Evolutionary conservation across 1,284 basidiomycete genomes (phyloP).

Genomic region (Malassezia slooffiae): DNA sequence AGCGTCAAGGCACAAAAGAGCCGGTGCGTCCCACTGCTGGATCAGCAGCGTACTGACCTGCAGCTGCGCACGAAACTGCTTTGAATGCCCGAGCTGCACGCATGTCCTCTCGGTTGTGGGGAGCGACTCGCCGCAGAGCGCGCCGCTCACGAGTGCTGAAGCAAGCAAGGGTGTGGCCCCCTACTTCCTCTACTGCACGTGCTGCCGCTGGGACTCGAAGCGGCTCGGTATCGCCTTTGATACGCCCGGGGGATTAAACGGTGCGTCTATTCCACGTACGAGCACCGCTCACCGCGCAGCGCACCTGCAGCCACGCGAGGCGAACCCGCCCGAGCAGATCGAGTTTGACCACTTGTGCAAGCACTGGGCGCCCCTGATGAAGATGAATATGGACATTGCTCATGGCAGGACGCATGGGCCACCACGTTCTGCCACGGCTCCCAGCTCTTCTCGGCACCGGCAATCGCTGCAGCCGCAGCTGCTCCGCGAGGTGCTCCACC

Average conservation of each 20-base stretch:
- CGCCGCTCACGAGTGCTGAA: conserved; percentile 32
- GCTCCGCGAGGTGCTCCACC: conserved; percentile 25
- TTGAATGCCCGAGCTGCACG: conserved; percentile 81
- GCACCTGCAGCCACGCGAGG: conserved; percentile 18
- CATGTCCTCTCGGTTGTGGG: conserved; percentile 78
- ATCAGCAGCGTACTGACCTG: too few species aligned
- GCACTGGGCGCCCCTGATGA: conserved; percentile 27
- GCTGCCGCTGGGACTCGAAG: conserved; percentile 88
- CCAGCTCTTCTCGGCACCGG: too few species aligned
- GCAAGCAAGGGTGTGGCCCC: conserved; percentile 62
- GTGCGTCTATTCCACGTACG: conserved; percentile 17
- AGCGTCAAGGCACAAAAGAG: conserved; percentile 93
- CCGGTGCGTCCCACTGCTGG: too few species aligned
- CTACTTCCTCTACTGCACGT: conserved; percentile 79
- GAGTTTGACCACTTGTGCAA: conserved; percentile 28
- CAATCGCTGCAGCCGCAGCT: conserved; percentile 16
- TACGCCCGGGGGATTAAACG: conserved; percentile 77
- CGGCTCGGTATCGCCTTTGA: conserved; percentile 84
- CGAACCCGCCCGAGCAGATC: conserved; percentile 21
- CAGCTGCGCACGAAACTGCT: conserved; percentile 93
- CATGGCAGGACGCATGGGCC: too few species aligned
- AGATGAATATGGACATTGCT: background rate
- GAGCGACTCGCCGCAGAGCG: conserved; percentile 57
- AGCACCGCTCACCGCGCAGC: background rate
- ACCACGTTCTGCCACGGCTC: too few species aligned